Conservation (phyloP, 345 rosid genomes). For the Lenwebbia sp. region DNA sequence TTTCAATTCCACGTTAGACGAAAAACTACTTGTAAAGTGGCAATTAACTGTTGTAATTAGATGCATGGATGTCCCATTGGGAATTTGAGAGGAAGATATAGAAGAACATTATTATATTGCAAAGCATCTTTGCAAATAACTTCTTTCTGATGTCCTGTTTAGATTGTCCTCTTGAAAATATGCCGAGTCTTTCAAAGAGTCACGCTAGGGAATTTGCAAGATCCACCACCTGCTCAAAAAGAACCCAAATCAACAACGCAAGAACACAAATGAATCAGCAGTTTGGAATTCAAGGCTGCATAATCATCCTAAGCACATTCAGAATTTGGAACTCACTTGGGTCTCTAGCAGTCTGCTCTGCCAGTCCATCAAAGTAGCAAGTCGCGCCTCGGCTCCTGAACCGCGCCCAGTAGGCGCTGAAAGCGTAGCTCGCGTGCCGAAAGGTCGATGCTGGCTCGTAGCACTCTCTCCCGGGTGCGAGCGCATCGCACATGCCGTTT, state of each 20-base stretch:
- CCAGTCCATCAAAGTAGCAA: conserved; percentile 72
- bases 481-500: conserved; percentile 38
- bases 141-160: neutral
- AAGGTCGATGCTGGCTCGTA: conserved; percentile 36
- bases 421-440: conserved; percentile 69
- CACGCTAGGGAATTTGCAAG: conserved; percentile 39
- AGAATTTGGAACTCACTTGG: conserved; percentile 44
- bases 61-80: neutral
- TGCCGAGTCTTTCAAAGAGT: conserved; percentile 13
- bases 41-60: neutral
- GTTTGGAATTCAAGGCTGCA: neutral
- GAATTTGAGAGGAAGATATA: neutral
- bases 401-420: conserved; percentile 66
- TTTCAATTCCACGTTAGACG: neutral
- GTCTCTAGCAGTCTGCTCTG: conserved; percentile 37
- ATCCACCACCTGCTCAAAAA: conserved; percentile 22
- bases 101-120: neutral
- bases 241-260: neutral
- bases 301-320: neutral
- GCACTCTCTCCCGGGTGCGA: conserved; percentile 47
- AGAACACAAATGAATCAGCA: neutral
- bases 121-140: neutral
- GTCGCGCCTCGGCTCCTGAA: conserved; percentile 40
- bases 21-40: neutral
- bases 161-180: neutral